A percentile compares a stretch with the other conserved stretches of the same genome.
Evolutionary conservation across 306 rosid genomes (phyloP).

Genomic region (Dryas alaskensis): DNA sequence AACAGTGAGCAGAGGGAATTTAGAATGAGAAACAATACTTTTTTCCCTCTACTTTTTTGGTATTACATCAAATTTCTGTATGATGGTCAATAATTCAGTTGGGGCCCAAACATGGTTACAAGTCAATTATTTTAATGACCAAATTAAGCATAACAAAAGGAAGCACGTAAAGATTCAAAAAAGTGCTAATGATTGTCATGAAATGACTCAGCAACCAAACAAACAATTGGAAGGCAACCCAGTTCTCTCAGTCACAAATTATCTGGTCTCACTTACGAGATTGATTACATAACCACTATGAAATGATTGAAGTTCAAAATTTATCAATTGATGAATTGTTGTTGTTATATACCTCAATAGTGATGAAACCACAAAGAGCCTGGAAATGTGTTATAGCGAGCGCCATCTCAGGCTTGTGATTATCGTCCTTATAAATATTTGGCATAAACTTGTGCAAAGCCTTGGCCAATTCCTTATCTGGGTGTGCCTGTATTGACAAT

Average conservation of each 20-base stretch:
- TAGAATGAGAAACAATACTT: neutral
- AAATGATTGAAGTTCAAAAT: no score
- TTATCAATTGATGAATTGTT: no score
- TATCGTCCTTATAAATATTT: constrained; percentile 70
- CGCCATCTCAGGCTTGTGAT: constrained; percentile 99
- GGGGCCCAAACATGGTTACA: neutral
- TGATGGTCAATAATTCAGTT: neutral
- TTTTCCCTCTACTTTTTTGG: neutral
- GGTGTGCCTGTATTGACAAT: constrained; percentile 96
- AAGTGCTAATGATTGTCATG: neutral
- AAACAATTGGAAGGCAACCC: neutral
- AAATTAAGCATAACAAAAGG: constrained; percentile 10
- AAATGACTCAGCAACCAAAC: constrained; percentile 5
- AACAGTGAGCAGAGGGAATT: no score
- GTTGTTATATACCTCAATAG: constrained; percentile 46
- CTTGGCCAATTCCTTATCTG: constrained; percentile 86
- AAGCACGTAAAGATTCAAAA: neutral
- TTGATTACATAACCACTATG: neutral
- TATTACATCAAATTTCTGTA: neutral
- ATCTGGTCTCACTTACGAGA: neutral
- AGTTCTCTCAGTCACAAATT: neutral
- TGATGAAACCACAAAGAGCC: constrained; percentile 90
- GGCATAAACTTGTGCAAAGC: constrained; percentile 70
- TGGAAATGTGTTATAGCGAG: constrained; percentile 72
- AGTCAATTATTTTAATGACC: constrained; percentile 4